Evolutionary conservation across 352 stramenopile species (phyloP).

Genomic region (Phytophthora citricola): DNA sequence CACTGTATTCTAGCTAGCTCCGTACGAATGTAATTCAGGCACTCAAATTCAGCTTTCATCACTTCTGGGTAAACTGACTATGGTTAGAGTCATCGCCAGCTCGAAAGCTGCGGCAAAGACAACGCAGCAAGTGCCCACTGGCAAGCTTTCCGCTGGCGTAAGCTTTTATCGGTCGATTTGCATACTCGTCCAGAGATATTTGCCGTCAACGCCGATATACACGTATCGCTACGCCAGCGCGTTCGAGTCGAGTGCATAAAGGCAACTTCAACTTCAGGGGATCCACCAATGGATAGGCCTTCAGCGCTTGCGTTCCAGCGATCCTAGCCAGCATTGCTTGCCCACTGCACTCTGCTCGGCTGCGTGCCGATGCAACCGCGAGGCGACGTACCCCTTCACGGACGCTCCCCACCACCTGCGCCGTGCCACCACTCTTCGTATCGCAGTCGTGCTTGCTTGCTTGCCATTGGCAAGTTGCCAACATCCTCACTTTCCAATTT

Average conservation of each 20-base stretch:
- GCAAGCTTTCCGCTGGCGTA: background rate
- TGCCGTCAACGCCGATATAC: background rate
- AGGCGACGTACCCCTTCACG: background rate
- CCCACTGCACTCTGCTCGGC: background rate
- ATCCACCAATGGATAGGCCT: slow-evolving; percentile 12
- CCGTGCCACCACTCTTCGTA: background rate
- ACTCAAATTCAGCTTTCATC: too few relatives aligned
- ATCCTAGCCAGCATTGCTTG: slow-evolving; percentile 1
- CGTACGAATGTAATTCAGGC: too few relatives aligned
- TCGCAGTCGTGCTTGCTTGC: background rate
- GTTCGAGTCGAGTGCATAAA: background rate
- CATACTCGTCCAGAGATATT: background rate
- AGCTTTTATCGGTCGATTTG: background rate
- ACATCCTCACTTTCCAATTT: slow-evolving; percentile 11
- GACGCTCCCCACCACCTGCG: background rate
- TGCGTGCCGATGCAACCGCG: slow-evolving; percentile 14
- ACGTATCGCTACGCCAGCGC: too few relatives aligned
- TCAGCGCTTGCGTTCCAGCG: slow-evolving; percentile 8
- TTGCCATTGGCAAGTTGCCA: background rate
- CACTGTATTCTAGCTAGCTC: too few relatives aligned
- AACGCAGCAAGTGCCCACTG: too few relatives aligned
- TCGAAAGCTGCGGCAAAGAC: background rate
- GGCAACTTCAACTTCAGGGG: slow-evolving; percentile 11
- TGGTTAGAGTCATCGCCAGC: too few relatives aligned
- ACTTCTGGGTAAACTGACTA: too few relatives aligned